Percentiles rank a stretch among this genome's conserved stretches.
Conservation (phyloP, 495 filamentous ascomycete species). For the Halenospora varia region DNA sequence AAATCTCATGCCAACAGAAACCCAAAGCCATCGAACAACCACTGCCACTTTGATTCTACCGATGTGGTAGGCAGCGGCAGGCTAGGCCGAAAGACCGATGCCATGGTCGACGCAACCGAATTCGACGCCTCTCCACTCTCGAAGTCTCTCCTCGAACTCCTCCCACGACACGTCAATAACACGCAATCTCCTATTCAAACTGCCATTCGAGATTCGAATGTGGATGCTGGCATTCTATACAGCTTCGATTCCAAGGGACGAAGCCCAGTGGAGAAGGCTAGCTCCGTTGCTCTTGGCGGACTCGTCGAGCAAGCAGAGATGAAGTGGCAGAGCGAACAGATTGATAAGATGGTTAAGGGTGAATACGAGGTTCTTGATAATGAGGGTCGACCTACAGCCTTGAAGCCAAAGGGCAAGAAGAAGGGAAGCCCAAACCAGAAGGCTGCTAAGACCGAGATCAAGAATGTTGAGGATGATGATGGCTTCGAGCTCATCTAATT, state of each 20-base stretch:
- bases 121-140: slow-evolving; percentile 12
- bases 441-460: slow-evolving; percentile 5
- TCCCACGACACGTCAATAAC: slow-evolving; percentile 21
- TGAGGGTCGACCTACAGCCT: slow-evolving; percentile 9
- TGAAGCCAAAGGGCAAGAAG: slow-evolving; percentile 1
- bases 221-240: slow-evolving; percentile 16
- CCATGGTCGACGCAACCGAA: slow-evolving; percentile 15
- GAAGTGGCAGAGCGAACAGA: slow-evolving; percentile 21
- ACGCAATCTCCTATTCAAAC: slow-evolving; percentile 18
- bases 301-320: slow-evolving; percentile 25
- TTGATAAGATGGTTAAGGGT: slow-evolving; percentile 22
- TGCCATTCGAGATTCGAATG: slow-evolving; percentile 5
- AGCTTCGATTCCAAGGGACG: slow-evolving; percentile 20
- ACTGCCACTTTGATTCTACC: too few species aligned
- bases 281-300: slow-evolving; percentile 16
- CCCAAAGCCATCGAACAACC: slow-evolving; percentile 18
- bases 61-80: too few species aligned
- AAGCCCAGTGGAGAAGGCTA: slow-evolving; percentile 16
- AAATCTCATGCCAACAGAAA: slow-evolving; percentile 23
- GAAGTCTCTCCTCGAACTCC: slow-evolving; percentile 24
- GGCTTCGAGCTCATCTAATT: slow-evolving; percentile 24
- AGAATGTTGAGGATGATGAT: slow-evolving; percentile 19
- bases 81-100: slow-evolving; percentile 12
- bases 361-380: slow-evolving; percentile 27
- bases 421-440: slow-evolving; percentile 22